Conservation (phyloP, 108 stramenopile species). For the Nannochloropsis salina region DNA sequence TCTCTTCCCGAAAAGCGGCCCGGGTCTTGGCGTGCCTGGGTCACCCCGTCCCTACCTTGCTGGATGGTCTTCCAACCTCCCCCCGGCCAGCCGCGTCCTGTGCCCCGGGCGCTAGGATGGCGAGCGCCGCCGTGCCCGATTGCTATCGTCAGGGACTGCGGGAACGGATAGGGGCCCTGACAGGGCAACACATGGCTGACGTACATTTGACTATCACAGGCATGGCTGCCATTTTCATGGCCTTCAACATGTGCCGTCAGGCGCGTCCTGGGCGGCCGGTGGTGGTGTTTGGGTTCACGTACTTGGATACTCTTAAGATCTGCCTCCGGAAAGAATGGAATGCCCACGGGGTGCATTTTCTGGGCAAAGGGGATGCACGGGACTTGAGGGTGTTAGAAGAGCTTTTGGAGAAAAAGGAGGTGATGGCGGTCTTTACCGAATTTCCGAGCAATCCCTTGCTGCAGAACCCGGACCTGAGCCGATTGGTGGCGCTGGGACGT, state of each 20-base stretch:
- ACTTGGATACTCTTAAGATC: slow-evolving; percentile 68
- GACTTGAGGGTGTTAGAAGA: slow-evolving; percentile 56
- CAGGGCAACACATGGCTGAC: slow-evolving; percentile 47
- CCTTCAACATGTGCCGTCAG: slow-evolving; percentile 53
- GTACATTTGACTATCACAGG: slow-evolving; percentile 59
- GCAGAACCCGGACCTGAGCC: slow-evolving; percentile 59
- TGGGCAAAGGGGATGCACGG: slow-evolving; percentile 58
- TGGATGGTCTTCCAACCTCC: not conserved
- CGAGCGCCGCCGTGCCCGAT: not conserved
- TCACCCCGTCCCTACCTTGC: slow-evolving; percentile 23
- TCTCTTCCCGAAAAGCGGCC: slow-evolving; percentile 57
- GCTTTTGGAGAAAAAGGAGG: slow-evolving; percentile 36
- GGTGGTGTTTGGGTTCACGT: slow-evolving; percentile 68
- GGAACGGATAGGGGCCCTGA: slow-evolving; percentile 51
- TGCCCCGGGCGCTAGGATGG: not conserved
- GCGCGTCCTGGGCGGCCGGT: slow-evolving; percentile 37
- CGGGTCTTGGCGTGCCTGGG: slow-evolving; percentile 21
- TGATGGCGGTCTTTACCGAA: slow-evolving; percentile 62
- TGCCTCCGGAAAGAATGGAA: slow-evolving; percentile 59
- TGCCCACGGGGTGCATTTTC: slow-evolving; percentile 61
- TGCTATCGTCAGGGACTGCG: slow-evolving; percentile 24
- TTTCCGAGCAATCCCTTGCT: slow-evolving; percentile 66
- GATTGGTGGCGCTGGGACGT: slow-evolving; percentile 55
- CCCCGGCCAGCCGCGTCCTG: not conserved
- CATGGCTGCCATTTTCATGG: slow-evolving; percentile 61